Percentiles rank a stretch among this genome's conserved stretches.
Evolutionary conservation across 208 protist species (phyloP).

Genomic region (Crithidia acanthocephali): DNA sequence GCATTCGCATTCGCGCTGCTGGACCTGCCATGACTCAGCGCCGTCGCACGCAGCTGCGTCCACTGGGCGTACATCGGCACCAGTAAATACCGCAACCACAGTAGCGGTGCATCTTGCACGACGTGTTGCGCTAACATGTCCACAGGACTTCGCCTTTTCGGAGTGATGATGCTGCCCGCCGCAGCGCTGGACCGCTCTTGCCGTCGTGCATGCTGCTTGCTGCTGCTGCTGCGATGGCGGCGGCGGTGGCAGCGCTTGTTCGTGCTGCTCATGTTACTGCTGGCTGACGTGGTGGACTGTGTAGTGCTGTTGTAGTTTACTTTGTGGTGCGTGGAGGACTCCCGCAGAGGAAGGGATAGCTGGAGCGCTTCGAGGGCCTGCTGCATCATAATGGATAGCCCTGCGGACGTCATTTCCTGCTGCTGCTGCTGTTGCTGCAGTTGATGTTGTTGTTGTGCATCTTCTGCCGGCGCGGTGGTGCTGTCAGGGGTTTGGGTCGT

Average conservation of each 20-base stretch:
- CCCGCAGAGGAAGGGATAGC: conserved; percentile 23
- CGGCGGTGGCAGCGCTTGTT: background rate
- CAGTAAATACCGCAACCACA: conserved; percentile 33
- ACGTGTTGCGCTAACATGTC: conserved; percentile 19
- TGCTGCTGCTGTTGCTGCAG: background rate
- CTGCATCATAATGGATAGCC: conserved; percentile 15
- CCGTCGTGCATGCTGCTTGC: background rate
- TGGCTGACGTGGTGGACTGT: background rate
- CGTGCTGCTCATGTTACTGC: background rate
- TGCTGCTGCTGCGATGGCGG: background rate
- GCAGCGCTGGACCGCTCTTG: background rate
- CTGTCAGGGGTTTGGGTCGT: too few relatives aligned
- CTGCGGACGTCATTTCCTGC: background rate
- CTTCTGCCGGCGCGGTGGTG: background rate
- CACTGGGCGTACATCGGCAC: conserved; percentile 37
- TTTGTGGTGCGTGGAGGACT: too few relatives aligned
- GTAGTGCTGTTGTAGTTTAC: background rate
- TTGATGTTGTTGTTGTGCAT: background rate
- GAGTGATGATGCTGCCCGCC: too few relatives aligned
- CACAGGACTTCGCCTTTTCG: conserved; percentile 2
- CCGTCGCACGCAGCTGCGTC: conserved; percentile 16
- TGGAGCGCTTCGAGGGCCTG: conserved; percentile 33
- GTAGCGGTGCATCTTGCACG: conserved; percentile 31
- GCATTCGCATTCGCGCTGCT: background rate
- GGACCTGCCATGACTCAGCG: background rate